Conservation (phyloP, 75 land plant genomes). For the Adiantum capillusveneris region DNA sequence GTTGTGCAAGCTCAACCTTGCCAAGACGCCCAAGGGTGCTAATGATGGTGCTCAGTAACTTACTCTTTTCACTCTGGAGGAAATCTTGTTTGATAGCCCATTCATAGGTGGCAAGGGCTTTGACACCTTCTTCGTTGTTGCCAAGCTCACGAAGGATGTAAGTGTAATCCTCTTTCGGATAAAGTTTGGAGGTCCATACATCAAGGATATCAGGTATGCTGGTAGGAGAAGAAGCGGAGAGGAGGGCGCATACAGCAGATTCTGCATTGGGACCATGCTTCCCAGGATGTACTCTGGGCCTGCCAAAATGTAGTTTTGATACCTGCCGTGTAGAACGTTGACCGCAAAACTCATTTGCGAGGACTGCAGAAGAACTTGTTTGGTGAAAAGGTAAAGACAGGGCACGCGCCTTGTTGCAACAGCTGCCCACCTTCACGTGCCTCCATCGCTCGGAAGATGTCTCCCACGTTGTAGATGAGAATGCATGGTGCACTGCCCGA, state of each 20-base stretch:
- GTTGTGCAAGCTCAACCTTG: slow-evolving; percentile 59
- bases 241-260: slow-evolving; percentile 18
- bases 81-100: slow-evolving; percentile 52
- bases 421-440: too few relatives aligned
- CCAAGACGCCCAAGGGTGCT: slow-evolving; percentile 80
- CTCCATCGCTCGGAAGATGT: too few relatives aligned
- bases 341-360: slow-evolving; percentile 72
- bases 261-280: slow-evolving; percentile 29
- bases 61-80: slow-evolving; percentile 43
- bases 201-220: slow-evolving; percentile 13
- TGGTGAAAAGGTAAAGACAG: background rate
- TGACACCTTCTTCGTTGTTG: slow-evolving; percentile 51
- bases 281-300: slow-evolving; percentile 38
- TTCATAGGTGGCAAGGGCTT: slow-evolving; percentile 57
- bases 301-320: slow-evolving; percentile 70
- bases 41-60: slow-evolving; percentile 67
- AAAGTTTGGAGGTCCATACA: slow-evolving; percentile 31
- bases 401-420: too few relatives aligned
- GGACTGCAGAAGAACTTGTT: slow-evolving; percentile 13
- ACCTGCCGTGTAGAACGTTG: slow-evolving; percentile 73
- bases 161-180: slow-evolving; percentile 59
- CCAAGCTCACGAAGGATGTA: slow-evolving; percentile 82
- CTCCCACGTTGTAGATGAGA: too few relatives aligned
- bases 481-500: too few relatives aligned
- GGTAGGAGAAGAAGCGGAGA: slow-evolving; percentile 10